phyloP scores from a whole-genome alignment of 108 stramenopile species.

The Cylindrotheca fusiformis region DNA sequence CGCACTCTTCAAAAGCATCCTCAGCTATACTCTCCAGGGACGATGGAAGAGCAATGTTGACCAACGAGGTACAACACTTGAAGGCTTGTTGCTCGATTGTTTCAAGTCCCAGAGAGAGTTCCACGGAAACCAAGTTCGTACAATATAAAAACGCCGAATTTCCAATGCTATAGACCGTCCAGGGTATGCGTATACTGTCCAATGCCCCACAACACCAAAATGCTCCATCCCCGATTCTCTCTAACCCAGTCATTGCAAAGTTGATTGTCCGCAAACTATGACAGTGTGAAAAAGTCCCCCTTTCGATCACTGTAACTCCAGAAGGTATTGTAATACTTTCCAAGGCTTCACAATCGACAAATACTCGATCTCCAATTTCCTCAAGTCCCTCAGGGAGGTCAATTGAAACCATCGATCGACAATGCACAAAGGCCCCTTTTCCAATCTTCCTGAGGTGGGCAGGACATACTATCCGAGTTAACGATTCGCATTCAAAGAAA shows the following conservation, averaged over 20 bases:
- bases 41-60: background rate
- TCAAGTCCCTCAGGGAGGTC: background rate
- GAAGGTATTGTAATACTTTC: background rate
- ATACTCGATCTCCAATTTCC: background rate
- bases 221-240: background rate
- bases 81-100: background rate
- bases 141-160: background rate
- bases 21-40: background rate
- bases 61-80: background rate
- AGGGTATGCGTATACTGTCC: background rate
- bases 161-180: background rate
- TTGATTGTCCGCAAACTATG: background rate
- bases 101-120: background rate
- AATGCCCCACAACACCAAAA: background rate
- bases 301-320: background rate
- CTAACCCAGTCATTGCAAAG: background rate
- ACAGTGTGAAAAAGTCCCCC: background rate
- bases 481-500: background rate
- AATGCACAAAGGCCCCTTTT: background rate
- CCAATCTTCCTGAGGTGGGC: background rate
- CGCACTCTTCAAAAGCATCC: background rate
- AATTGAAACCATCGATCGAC: background rate
- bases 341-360: background rate
- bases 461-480: background rate
- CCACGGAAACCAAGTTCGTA: background rate